Evolutionary conservation across 2,329 filamentous ascomycete genomes (phyloP).

Genomic region (Xylaria sp.): DNA sequence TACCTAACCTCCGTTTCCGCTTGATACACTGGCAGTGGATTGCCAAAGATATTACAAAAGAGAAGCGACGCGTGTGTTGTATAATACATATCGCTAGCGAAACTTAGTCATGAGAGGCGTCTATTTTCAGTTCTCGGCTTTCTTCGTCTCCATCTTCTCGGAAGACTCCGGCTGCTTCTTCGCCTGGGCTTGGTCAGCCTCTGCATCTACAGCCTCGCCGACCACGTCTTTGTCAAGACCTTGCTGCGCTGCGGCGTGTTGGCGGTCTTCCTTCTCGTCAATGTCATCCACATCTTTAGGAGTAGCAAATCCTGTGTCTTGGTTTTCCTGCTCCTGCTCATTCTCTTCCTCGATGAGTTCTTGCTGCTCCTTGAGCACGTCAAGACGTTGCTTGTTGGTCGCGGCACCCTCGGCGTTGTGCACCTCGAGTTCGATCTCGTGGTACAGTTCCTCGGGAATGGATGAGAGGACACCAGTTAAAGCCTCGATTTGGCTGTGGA

Average conservation of each 20-base stretch:
- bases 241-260: constrained; percentile 60
- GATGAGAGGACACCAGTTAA: constrained; percentile 91
- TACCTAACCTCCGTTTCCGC: constrained; percentile 35
- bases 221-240: constrained; percentile 60
- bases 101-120: constrained; percentile 24
- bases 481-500: constrained; percentile 90
- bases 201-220: constrained; percentile 64
- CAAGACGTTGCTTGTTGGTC: constrained; percentile 98
- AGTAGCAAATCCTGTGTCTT: constrained; percentile 76
- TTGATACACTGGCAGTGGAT: constrained; percentile 40
- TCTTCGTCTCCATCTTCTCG: constrained; percentile 31
- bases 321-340: constrained; percentile 85
- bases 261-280: constrained; percentile 88
- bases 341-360: constrained; percentile 98
- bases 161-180: constrained; percentile 18
- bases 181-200: constrained; percentile 53
- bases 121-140: constrained; percentile 31
- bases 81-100: constrained; percentile 29
- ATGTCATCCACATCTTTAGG: constrained; percentile 91
- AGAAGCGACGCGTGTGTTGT: constrained; percentile 39
- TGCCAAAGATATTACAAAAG: constrained; percentile 44
- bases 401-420: constrained; percentile 96
- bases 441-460: constrained; percentile 98
- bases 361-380: constrained; percentile 98
- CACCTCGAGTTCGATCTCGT: constrained; percentile 98